A percentile compares a stretch with the other conserved stretches of the same genome.
phyloP scores from a whole-genome alignment of 176 grass and related monocot genomes.

The Saccharum spontaneum region DNA sequence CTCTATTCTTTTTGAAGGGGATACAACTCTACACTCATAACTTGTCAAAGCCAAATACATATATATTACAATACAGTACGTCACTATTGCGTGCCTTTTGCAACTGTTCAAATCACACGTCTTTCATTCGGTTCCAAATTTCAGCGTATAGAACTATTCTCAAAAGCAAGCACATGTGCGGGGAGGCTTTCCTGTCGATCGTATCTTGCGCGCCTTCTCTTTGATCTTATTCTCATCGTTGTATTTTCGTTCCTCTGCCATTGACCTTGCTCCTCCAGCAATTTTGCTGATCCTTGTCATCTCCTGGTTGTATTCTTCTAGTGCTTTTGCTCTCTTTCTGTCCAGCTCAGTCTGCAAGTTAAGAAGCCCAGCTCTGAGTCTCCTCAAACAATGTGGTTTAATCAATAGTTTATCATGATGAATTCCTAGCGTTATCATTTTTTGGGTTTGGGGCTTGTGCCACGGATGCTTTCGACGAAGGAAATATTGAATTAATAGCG shows the following conservation, averaged over 20 bases:
- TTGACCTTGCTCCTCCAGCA: conserved; percentile 48
- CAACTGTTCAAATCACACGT: background rate
- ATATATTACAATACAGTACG: conserved; percentile 12
- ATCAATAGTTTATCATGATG: conserved; percentile 14
- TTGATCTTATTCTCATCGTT: conserved; percentile 60
- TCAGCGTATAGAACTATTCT: conserved; percentile 11
- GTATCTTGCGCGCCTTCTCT: conserved; percentile 68
- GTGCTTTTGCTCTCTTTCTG: conserved; percentile 40
- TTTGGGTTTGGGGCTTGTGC: background rate
- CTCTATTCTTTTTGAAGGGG: background rate
- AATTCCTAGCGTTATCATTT: background rate
- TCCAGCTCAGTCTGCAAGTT: conserved; percentile 59
- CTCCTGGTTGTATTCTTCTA: conserved; percentile 50
- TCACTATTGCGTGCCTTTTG: background rate
- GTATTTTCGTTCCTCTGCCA: conserved; percentile 56
- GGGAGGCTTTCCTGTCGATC: conserved; percentile 39
- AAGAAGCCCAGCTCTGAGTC: conserved; percentile 18
- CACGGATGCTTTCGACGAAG: background rate
- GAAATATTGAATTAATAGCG: background rate
- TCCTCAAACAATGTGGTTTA: background rate
- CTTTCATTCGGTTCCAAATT: conserved; percentile 31
- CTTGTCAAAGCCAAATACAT: conserved; percentile 25
- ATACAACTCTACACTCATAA: background rate
- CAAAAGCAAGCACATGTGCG: conserved; percentile 56
- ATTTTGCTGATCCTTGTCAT: conserved; percentile 66